Conservation (phyloP, 495 filamentous ascomycete genomes). For the Xylaria grammica region DNA sequence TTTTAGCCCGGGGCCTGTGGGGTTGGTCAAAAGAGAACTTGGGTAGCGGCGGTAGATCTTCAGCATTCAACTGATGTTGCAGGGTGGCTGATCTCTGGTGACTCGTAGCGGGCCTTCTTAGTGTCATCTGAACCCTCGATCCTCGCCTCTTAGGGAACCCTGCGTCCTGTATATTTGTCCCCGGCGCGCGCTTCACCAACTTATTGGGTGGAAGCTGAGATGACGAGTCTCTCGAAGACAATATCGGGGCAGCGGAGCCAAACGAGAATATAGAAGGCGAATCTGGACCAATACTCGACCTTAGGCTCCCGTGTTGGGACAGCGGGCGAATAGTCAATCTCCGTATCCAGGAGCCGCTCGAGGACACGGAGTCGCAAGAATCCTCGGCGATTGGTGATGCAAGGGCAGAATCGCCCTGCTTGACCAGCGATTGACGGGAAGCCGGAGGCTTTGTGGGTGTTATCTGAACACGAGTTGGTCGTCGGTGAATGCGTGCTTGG, state of each 20-base stretch:
- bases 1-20: conserved; percentile 32
- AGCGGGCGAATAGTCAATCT: conserved; percentile 72
- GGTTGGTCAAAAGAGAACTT: conserved; percentile 44
- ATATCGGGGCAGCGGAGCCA: conserved; percentile 70
- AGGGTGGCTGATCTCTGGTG: conserved; percentile 81
- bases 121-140: conserved; percentile 60
- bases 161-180: conserved; percentile 57
- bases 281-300: conserved; percentile 68
- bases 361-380: conserved; percentile 56
- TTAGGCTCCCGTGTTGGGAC: conserved; percentile 72
- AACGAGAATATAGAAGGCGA: conserved; percentile 75
- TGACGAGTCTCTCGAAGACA: conserved; percentile 48
- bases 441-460: conserved; percentile 36
- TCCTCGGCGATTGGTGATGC: conserved; percentile 42
- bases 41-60: conserved; percentile 30
- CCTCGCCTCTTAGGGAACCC: conserved; percentile 41
- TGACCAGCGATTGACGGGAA: conserved; percentile 53
- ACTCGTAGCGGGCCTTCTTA: conserved; percentile 83
- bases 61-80: conserved; percentile 51
- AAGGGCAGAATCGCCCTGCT: conserved; percentile 41
- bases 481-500: conserved; percentile 36
- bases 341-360: conserved; percentile 75
- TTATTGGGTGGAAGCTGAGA: conserved; percentile 72
- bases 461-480: conserved; percentile 41
- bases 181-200: conserved; percentile 81